Evolutionary conservation across 164 flowering plant species (phyloP).

Genomic region (Liriodendron chinense): DNA sequence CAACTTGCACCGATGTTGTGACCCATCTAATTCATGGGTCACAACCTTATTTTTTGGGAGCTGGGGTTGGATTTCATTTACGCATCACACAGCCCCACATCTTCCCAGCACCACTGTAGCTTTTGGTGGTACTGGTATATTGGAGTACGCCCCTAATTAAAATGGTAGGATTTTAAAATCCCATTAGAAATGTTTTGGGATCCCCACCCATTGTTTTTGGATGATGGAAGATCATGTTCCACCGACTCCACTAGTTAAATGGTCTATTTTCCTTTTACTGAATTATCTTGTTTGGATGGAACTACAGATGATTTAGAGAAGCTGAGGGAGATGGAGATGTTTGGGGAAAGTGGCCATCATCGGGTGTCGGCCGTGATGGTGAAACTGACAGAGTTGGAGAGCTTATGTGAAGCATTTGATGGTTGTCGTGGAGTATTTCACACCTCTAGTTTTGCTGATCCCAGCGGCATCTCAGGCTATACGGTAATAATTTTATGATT

Average conservation of each 20-base stretch:
- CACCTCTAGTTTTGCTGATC: conserved; percentile 65
- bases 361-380: conserved; percentile 35
- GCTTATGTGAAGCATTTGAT: conserved; percentile 48
- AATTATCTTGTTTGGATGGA: background rate
- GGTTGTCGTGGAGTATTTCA: conserved; percentile 76
- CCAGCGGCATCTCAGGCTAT: conserved; percentile 72
- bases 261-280: too few species aligned
- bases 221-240: too few species aligned
- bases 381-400: conserved; percentile 39
- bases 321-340: conserved; percentile 45
- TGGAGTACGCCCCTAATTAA: too few species aligned
- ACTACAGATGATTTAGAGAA: conserved; percentile 53
- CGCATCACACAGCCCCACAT: background rate
- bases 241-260: too few species aligned
- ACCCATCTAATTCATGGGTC: too few species aligned
- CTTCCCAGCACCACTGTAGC: too few species aligned
- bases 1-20: too few species aligned
- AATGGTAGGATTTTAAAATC: too few species aligned
- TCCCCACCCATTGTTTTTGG: too few species aligned
- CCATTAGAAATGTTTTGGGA: too few species aligned
- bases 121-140: too few species aligned
- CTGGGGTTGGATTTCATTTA: background rate
- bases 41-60: too few species aligned
- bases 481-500: conserved; percentile 35
- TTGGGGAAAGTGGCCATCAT: conserved; percentile 25